These are phyloP conservation scores for Paraconiothyrium brasiliense DNA, from an alignment of 2,329 filamentous ascomycete species.

Conservation along the genomic window DNA sequence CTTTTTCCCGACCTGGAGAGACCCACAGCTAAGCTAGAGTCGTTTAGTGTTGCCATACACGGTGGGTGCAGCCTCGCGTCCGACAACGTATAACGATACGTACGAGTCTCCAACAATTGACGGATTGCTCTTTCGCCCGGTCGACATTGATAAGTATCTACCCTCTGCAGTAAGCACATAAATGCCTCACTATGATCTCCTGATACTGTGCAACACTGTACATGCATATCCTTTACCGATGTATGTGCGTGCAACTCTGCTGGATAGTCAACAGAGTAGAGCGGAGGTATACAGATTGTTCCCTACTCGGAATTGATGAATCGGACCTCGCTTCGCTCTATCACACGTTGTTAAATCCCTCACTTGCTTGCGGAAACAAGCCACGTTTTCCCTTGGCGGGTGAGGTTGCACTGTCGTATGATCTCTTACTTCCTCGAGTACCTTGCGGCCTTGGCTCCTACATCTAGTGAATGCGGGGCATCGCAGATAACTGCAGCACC, in stretches of 20 bases:
- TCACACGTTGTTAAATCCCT: conserved; percentile 7
- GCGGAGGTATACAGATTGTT: neutral
- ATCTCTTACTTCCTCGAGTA: conserved; percentile 10
- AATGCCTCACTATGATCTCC: conserved; percentile 4
- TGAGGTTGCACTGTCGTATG: conserved; percentile 17
- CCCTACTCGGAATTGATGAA: neutral
- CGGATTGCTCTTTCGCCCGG: neutral
- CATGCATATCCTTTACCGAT: conserved; percentile 7
- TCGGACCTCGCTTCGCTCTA: neutral
- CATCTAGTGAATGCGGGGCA: conserved; percentile 21
- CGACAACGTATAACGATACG: neutral
- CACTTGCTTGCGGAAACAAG: conserved; percentile 7
- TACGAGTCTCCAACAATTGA: neutral
- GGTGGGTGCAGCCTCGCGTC: neutral
- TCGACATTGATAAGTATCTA: neutral
- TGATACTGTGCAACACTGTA: neutral
- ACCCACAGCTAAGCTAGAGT: neutral
- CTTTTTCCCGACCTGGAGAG: neutral
- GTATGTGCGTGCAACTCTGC: neutral
- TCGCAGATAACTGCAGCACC: neutral
- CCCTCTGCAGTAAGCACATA: neutral
- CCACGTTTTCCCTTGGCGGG: neutral
- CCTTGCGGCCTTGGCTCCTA: conserved; percentile 19
- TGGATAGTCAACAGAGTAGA: conserved; percentile 1
- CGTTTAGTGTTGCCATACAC: neutral